These are phyloP conservation scores for Globisporangium cederbergense DNA, from an alignment of 352 stramenopile genomes.

Conservation along the genomic window DNA sequence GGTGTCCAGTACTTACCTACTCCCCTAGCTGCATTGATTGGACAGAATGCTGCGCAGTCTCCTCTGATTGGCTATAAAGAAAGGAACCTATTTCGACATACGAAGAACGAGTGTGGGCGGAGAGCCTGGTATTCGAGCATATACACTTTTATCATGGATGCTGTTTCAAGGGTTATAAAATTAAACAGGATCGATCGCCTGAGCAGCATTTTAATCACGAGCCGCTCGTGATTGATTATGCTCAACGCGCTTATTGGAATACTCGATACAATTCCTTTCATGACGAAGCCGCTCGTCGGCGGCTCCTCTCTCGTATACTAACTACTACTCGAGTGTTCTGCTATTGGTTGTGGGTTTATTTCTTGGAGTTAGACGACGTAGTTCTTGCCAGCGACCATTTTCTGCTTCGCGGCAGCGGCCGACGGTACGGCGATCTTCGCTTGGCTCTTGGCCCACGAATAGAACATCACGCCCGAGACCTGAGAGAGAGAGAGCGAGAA, in stretches of 20 bases:
- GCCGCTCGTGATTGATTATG: no score
- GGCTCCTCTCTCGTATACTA: neutral
- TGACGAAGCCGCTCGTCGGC: neutral
- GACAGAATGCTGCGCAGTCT: no score
- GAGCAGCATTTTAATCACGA: no score
- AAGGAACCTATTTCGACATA: no score
- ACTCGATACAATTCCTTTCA: neutral
- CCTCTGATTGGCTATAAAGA: no score
- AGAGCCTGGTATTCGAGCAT: no score
- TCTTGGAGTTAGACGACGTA: constrained; percentile 43
- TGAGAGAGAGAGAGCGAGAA: neutral
- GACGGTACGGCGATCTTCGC: constrained; percentile 27
- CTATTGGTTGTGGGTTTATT: neutral
- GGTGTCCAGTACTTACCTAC: no score
- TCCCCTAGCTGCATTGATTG: no score
- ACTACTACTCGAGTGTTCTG: neutral
- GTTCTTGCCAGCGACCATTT: constrained; percentile 65
- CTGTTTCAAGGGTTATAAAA: no score
- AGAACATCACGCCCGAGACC: constrained; percentile 77
- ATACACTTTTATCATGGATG: no score
- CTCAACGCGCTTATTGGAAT: neutral
- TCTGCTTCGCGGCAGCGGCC: constrained; percentile 17
- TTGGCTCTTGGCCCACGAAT: constrained; percentile 82
- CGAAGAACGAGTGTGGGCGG: no score
- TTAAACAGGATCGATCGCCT: no score